Evolutionary conservation across 805 yeast species (phyloP).

Genomic region (Isabelozyma heimii): DNA sequence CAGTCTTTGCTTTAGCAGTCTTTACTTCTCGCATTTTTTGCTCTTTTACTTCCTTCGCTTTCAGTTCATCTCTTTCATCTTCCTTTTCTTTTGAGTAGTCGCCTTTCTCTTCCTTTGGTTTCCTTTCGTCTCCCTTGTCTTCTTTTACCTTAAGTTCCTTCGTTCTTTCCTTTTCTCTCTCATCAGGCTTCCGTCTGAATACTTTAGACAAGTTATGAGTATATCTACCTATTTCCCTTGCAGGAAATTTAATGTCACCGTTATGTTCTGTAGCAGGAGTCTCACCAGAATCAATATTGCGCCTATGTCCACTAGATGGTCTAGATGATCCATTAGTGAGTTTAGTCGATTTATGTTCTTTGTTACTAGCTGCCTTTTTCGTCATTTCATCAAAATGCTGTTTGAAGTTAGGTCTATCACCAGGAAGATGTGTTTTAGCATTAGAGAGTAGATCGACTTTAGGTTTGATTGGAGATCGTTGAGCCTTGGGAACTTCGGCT

Average conservation of each 20-base stretch:
- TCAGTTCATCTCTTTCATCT: not conserved
- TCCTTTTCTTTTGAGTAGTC: not conserved
- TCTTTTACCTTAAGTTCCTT: not conserved
- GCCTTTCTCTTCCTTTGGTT: not conserved
- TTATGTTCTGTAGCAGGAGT: not conserved
- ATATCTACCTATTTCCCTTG: not conserved
- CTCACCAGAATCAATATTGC: not conserved
- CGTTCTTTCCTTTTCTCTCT: not conserved
- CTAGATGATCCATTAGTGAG: slow-evolving; percentile 1
- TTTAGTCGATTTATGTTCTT: slow-evolving; percentile 11
- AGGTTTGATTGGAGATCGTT: not conserved
- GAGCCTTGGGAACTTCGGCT: not conserved
- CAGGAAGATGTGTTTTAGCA: slow-evolving; percentile 1
- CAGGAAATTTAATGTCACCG: not conserved
- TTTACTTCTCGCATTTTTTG: not conserved
- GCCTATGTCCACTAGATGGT: not conserved
- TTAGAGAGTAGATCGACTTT: not conserved
- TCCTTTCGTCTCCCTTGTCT: not conserved
- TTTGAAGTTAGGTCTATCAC: slow-evolving; percentile 31
- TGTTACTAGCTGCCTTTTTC: slow-evolving; percentile 5
- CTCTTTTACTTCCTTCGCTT: not conserved
- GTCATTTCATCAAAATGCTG: slow-evolving; percentile 27
- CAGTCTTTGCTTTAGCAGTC: not conserved
- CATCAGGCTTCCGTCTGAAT: not conserved
- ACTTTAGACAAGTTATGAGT: not conserved